These are phyloP conservation scores for Achlya hypogyna DNA, from an alignment of 352 stramenopile genomes.

Conservation along the genomic window DNA sequence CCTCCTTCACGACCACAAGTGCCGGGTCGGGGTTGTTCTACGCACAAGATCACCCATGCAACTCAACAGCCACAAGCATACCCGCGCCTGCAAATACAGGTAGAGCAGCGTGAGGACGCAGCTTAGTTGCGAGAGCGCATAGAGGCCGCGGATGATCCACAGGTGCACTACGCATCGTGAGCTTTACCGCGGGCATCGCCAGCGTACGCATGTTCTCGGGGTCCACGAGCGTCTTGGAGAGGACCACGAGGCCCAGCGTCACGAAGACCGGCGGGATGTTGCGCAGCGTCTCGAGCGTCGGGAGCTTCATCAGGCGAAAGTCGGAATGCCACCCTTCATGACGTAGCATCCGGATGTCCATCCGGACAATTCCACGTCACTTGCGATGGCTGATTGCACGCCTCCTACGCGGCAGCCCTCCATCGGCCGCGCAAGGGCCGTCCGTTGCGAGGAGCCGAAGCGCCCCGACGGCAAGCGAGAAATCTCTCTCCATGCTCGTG, in stretches of 20 bases:
- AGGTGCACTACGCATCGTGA: slow-evolving; percentile 36
- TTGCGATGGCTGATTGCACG: no score
- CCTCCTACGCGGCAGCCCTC: no score
- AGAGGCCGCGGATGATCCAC: slow-evolving; percentile 40
- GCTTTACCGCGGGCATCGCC: not conserved
- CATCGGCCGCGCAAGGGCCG: no score
- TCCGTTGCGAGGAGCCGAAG: no score
- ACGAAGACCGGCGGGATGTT: slow-evolving; percentile 23
- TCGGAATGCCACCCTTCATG: no score
- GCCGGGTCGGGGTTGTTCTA: slow-evolving; percentile 72
- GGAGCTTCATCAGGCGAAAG: slow-evolving; percentile 19
- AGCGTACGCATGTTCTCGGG: slow-evolving; percentile 44
- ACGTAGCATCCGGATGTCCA: no score
- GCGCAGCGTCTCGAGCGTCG: slow-evolving; percentile 1
- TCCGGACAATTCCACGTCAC: no score
- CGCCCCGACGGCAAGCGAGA: no score
- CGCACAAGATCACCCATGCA: not conserved
- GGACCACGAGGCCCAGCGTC: slow-evolving; percentile 47
- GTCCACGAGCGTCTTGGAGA: slow-evolving; percentile 61
- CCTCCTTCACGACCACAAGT: slow-evolving; percentile 64
- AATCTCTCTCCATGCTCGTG: no score
- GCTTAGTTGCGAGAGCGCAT: slow-evolving; percentile 53
- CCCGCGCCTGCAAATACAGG: slow-evolving; percentile 54
- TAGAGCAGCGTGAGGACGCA: slow-evolving; percentile 48
- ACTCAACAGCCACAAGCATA: slow-evolving; percentile 11